Evolutionary conservation across 2,329 filamentous ascomycete species (phyloP), one percentile per base, ranked within the genome.

Genomic region (Pyrenophora tritici-repentis): DNA sequence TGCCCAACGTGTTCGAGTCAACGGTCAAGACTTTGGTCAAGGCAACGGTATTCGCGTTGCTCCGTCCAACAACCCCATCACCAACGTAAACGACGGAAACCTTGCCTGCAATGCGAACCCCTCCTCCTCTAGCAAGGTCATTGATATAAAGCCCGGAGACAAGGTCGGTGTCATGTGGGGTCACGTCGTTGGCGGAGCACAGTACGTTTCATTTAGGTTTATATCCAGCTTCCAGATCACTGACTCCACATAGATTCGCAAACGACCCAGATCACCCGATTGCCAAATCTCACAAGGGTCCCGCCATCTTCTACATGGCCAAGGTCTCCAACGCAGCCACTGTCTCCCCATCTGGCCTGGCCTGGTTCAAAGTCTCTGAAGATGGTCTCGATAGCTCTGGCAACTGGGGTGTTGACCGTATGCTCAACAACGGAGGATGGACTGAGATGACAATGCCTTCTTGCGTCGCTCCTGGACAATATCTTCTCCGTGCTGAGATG

Each of bases 111-210:
- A 80, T 63, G 73, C 72, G 18, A 73, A 74, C 46, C 62, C 70
- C 7, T 74, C 75, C 36, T 49, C 51, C 3, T 59, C 58, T 13
- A 68, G 52, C 44, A 74, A 67, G 9, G 72, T 84, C 43, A 78
- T 83, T 56, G 70, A 74, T 35, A 77, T 83, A 42, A 75, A 77
- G 13, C 73, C 78, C 2, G 81, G 81, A 10, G 81, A 82, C 63
- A 73, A 76, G 58, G 70, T 83, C 38, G 81, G 81, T 6, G 75
- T 80, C 1, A 78, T 73, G 66, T 83, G 78, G 74, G 79, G 80
- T 35, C 81, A 83, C 60, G 73, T 83, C 42, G 78, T 83, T 47
- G 81, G 81, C 45, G 81, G 81, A 40, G 73, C 77, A 6, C 80
- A 83, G 65, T 53, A 53, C 17, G 45, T 53, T 13, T 14, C 24